Conservation (phyloP, 768 basidiomycete species). For the Pisolithus orientalis region DNA sequence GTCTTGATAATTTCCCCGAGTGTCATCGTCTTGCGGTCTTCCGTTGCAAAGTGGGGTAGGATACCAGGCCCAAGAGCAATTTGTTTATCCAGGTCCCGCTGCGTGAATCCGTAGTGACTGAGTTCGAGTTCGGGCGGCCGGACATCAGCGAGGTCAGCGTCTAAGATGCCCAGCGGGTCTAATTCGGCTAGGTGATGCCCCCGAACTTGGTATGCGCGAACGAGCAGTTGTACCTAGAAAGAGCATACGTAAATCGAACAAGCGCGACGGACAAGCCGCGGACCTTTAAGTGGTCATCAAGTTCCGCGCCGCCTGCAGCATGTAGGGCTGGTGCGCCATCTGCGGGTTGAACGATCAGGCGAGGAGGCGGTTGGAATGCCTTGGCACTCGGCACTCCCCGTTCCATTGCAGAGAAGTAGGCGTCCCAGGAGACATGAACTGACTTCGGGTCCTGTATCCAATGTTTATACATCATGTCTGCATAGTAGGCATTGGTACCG, state of each 20-base stretch:
- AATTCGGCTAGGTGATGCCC: constrained; percentile 95
- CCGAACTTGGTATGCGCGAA: constrained; percentile 97
- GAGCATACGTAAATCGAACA: neutral
- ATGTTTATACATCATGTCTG: constrained; percentile 92
- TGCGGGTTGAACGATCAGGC: constrained; percentile 59
- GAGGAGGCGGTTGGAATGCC: constrained; percentile 84
- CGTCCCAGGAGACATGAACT: constrained; percentile 91
- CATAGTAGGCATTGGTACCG: constrained; percentile 92
- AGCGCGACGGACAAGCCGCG: neutral
- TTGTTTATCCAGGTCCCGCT: constrained; percentile 90
- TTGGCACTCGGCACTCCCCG: constrained; percentile 72
- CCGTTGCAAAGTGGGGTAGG: constrained; percentile 88
- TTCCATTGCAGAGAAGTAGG: constrained; percentile 91
- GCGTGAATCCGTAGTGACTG: constrained; percentile 91
- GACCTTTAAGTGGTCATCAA: constrained; percentile 94
- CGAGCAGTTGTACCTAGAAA: constrained; percentile 87
- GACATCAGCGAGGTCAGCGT: constrained; percentile 75
- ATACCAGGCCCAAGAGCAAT: constrained; percentile 95
- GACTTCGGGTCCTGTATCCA: constrained; percentile 87
- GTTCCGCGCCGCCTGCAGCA: constrained; percentile 61
- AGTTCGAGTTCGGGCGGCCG: constrained; percentile 88
- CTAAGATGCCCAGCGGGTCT: constrained; percentile 91
- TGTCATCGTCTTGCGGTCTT: constrained; percentile 81
- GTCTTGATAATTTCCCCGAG: constrained; percentile 88
- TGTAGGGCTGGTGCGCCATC: constrained; percentile 79